These are phyloP conservation scores for Aegilops tauschii DNA, from an alignment of 176 grass and related monocot species.

Conservation along the genomic window DNA sequence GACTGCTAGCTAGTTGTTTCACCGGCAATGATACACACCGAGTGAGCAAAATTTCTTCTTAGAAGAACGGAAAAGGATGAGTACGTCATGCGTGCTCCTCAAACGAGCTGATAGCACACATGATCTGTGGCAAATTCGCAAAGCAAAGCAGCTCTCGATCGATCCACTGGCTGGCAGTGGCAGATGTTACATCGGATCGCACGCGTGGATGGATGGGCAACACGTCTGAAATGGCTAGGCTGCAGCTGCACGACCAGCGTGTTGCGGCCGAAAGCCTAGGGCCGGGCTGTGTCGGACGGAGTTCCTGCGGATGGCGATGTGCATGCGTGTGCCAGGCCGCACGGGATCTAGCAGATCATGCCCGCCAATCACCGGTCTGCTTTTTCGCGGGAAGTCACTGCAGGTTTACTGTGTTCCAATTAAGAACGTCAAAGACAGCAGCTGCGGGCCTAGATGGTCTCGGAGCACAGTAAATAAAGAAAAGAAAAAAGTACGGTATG, in stretches of 20 bases:
- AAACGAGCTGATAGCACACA: too few species aligned
- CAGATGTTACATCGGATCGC: background rate
- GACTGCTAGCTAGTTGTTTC: too few species aligned
- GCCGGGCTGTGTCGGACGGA: too few species aligned
- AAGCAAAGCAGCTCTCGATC: too few species aligned
- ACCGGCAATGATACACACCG: background rate
- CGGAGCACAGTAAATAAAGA: too few species aligned
- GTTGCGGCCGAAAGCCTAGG: background rate
- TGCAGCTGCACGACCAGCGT: background rate
- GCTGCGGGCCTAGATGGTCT: background rate
- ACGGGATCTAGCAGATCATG: too few species aligned
- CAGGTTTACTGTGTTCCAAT: background rate
- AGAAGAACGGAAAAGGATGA: too few species aligned
- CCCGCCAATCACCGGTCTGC: background rate
- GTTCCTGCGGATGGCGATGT: background rate
- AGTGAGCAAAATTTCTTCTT: background rate
- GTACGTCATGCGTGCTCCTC: too few species aligned
- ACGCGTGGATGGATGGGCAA: background rate
- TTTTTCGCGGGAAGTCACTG: background rate
- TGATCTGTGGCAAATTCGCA: too few species aligned
- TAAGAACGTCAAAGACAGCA: background rate
- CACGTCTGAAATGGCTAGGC: background rate
- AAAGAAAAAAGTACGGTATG: background rate
- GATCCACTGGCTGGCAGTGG: too few species aligned
- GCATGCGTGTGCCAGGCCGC: background rate